Base-by-base conservation (phyloP, 169 alveolate species). In the Eimeria brunetti region DNA sequence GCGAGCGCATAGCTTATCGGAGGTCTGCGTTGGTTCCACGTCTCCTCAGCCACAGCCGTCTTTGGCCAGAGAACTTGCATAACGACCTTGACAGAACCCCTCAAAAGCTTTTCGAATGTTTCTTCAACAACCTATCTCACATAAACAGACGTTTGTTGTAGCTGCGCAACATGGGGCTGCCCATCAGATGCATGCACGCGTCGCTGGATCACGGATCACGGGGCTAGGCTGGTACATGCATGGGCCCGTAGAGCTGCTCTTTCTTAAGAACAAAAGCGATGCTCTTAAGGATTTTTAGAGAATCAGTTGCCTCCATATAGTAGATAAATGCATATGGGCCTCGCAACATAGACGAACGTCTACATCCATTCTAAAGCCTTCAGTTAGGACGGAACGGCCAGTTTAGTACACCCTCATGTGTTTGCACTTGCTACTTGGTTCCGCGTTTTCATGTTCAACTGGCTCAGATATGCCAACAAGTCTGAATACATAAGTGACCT, bases 181-280 rank as follows among this genome's bases (percentile, higher is more conserved):
- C 64, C 88, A 78, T n/a, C 88, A 78, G 88, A 78, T 78, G 88
- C 88, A 78, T 78, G 88, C 88, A 78, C n/a, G 88, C 88, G n/a
- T 78, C 41, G 20, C 30, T 27, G 88, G 46, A 49, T 51, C 83
- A 38, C 83, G 83, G 53, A 73, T 22, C 12, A 38, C 83, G 83
- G 83, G 64, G 88, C 88, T 78, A 44, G 67, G 49, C 44, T 78
- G 69, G 67, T 78, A 30, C 67, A 8, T 78, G 88, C 88, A 78
- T 78, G 88, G 44, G 46, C 27, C 46, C 24, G 11, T 36, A 38
- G 30, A 38, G 53, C 30, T 73, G 33, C 7, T 24, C 30, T 20
- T 73, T 16, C 51, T 14, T 20, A 38, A 14, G 14, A 30, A n/a
- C 83, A 38, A 36, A 73, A 38, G 24, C 3, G 83, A 73, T 73